Evolutionary conservation across 1,139 yeast genomes (phyloP), one percentile per base, ranked within the genome.

Genomic region (Candida sp.): DNA sequence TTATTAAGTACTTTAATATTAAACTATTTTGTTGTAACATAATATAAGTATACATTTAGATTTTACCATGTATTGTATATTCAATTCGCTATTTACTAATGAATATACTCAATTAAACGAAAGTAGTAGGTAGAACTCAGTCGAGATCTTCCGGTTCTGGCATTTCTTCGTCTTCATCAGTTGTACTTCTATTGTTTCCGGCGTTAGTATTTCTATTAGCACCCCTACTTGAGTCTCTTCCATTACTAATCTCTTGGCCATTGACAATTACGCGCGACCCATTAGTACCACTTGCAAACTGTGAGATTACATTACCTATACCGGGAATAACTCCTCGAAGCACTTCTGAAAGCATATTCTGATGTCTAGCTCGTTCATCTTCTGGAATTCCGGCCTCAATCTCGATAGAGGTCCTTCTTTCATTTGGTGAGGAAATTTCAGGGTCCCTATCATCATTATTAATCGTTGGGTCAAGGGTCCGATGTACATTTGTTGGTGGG

Each of bases 101-200:
- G 33, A 30, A 30, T 30, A 12, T 30, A 30, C 33, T 30, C 11
- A 30, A 34, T 34, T 8, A 7, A 5, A 19, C n/a, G 22, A 19
- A 15, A n/a, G n/a, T n/a, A n/a, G n/a, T n/a, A n/a, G n/a, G n/a
- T n/a, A n/a, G 29, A 25, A 25, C n/a, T 29, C 45, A 56, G 41
- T 56, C 61, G 8, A 56, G 51, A 38, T 50, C 53, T n/a, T 45
- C 50, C 4, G 52, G 48, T 35, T 52, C 53, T 2, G 57, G 53
- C 56, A 54, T 53, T 21, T 53, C 58, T 11, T 47, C 39, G 38
- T 54, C 58, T 22, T 45, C 55, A 33, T 49, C 54, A n/a, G 36
- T 23, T n/a, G 37, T 33, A 11, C 36, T 33, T 21, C 25, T 21
- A 23, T 21, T 33, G 11, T n/a, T 25, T 27, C 35, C 22, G 22